phyloP scores from a whole-genome alignment of 2,329 filamentous ascomycete genomes.

The Sporothrix euskadiensis region DNA sequence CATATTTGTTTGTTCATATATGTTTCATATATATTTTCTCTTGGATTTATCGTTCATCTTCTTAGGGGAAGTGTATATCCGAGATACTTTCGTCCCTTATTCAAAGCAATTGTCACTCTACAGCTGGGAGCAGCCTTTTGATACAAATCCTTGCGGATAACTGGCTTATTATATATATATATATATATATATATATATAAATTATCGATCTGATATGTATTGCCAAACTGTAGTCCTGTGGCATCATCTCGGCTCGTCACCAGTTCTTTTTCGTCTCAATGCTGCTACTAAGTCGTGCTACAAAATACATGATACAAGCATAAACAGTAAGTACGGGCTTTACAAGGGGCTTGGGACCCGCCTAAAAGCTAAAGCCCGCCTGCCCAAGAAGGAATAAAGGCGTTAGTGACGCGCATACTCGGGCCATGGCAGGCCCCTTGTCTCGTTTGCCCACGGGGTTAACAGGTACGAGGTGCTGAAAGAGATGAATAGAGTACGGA shows the following conservation, averaged over 20 bases:
- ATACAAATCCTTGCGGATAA: no score
- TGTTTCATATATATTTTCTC: neutral
- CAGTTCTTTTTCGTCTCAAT: no score
- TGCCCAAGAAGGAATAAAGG: neutral
- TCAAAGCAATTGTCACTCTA: no score
- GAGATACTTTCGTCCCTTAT: neutral
- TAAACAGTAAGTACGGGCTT: no score
- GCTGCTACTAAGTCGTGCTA: neutral
- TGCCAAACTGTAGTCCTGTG: neutral
- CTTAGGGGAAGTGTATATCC: neutral
- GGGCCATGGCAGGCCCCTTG: neutral
- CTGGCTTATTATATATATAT: no score
- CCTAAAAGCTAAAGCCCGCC: neutral
- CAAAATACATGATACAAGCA: neutral
- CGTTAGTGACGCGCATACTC: constrained; percentile 11
- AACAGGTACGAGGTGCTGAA: neutral
- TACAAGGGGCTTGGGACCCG: neutral
- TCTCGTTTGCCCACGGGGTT: constrained; percentile 1
- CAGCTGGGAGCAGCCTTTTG: no score
- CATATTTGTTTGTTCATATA: neutral
- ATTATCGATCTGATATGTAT: neutral
- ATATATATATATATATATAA: no score
- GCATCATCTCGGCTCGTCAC: neutral
- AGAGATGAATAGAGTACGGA: neutral
- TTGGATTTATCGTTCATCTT: neutral